These are phyloP conservation scores for Coemansia sp. DNA, from an alignment of 192 early-diverging fungal genomes.

Conservation along the genomic window DNA sequence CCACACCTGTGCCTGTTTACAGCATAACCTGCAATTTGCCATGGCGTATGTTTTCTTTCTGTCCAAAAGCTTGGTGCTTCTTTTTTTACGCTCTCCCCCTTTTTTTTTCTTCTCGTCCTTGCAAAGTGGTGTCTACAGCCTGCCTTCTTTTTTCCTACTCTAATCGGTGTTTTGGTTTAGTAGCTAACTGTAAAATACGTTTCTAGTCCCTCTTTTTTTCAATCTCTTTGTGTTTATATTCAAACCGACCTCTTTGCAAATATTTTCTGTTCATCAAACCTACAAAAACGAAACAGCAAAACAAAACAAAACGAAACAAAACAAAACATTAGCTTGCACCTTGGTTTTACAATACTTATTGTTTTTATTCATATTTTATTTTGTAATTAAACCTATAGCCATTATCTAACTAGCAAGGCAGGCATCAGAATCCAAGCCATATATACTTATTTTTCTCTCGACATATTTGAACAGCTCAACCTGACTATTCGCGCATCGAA, in stretches of 20 bases:
- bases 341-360: neutral
- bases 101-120: neutral
- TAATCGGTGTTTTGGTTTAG: neutral
- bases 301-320: neutral
- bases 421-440: neutral
- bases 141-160: neutral
- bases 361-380: neutral
- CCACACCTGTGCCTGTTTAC: neutral
- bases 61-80: neutral
- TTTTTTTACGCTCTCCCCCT: neutral
- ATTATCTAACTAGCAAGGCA: slow-evolving; percentile 4
- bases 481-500: slow-evolving; percentile 1
- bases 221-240: neutral
- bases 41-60: neutral
- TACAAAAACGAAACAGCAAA: neutral
- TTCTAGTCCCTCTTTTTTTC: neutral
- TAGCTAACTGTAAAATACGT: neutral
- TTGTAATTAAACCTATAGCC: neutral
- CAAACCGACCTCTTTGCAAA: neutral
- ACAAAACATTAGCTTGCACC: neutral
- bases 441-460: neutral
- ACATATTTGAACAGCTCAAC: neutral
- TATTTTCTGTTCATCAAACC: too few species aligned
- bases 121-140: neutral
- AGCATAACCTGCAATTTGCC: neutral